Conservation (phyloP, 2,329 filamentous ascomycete genomes). For the Nectriaceae sp. region DNA sequence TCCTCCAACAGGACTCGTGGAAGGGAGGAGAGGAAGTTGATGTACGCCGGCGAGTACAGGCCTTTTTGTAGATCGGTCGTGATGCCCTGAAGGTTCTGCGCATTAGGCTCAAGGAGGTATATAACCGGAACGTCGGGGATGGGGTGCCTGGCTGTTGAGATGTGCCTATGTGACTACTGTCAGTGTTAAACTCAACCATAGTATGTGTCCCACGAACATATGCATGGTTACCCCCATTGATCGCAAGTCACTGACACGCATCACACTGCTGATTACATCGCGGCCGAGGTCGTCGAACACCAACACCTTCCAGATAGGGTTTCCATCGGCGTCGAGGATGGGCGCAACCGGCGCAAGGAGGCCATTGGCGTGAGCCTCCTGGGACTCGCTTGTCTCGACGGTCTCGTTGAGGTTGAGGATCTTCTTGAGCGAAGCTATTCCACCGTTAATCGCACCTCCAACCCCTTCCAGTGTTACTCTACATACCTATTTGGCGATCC, state of each 20-base stretch:
- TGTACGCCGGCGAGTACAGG: constrained; percentile 89
- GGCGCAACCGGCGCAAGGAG: constrained; percentile 70
- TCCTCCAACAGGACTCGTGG: constrained; percentile 90
- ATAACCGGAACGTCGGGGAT: constrained; percentile 97
- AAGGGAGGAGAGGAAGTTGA: constrained; percentile 96
- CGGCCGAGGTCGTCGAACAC: constrained; percentile 91
- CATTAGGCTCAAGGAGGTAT: constrained; percentile 90
- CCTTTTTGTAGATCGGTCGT: constrained; percentile 83
- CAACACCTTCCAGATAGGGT: constrained; percentile 96
- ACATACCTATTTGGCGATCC: constrained; percentile 52
- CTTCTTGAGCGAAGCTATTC: constrained; percentile 83
- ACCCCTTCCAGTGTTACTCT: not conserved
- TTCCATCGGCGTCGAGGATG: constrained; percentile 81
- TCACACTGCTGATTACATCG: constrained; percentile 95
- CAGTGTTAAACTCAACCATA: constrained; percentile 18
- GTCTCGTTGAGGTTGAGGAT: constrained; percentile 92
- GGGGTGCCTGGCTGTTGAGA: constrained; percentile 77
- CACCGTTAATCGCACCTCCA: constrained; percentile 6
- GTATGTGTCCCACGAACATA: constrained; percentile 57
- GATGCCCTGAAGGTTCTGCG: constrained; percentile 78
- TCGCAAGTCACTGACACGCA: constrained; percentile 90
- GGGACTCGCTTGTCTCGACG: constrained; percentile 57
- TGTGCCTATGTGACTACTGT: constrained; percentile 60
- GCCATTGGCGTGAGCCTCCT: constrained; percentile 66
- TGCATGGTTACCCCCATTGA: constrained; percentile 96